phyloP scores from a whole-genome alignment of 2,329 filamentous ascomycete genomes.

The Arthroderma uncinatum region DNA sequence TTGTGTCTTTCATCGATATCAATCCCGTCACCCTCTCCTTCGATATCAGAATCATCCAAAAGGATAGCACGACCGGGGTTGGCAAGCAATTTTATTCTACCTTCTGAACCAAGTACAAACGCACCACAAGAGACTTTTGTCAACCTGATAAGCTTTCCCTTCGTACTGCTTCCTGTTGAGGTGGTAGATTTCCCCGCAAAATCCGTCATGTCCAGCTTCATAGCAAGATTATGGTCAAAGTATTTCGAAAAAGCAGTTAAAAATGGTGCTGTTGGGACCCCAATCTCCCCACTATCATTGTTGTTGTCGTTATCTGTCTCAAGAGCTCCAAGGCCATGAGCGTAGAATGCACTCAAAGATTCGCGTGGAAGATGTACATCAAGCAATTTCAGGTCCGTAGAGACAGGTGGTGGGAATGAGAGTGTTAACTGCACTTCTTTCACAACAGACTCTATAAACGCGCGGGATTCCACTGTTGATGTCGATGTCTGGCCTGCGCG shows the following conservation, averaged over 20 bases:
- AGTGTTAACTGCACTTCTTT: conserved; percentile 33
- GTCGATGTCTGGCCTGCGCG: not conserved
- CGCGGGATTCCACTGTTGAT: conserved; percentile 6
- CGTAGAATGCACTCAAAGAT: conserved; percentile 19
- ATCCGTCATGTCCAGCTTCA: conserved; percentile 26
- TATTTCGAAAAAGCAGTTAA: conserved; percentile 26
- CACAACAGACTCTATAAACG: conserved; percentile 23
- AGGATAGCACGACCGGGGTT: conserved; percentile 13
- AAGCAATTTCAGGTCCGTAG: conserved; percentile 26
- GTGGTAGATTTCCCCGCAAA: not conserved
- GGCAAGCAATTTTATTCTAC: conserved; percentile 30
- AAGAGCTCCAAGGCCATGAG: conserved; percentile 10
- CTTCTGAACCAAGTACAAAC: conserved; percentile 31
- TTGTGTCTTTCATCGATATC: conserved; percentile 15
- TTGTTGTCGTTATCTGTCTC: not conserved
- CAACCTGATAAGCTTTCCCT: conserved; percentile 22
- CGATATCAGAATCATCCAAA: conserved; percentile 15
- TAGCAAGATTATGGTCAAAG: conserved; percentile 29
- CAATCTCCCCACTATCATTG: not conserved
- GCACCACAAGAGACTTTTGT: conserved; percentile 30
- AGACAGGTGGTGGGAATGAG: conserved; percentile 26
- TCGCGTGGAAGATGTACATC: conserved; percentile 27
- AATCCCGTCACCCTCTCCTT: conserved; percentile 14
- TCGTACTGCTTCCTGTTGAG: not conserved
- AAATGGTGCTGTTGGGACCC: conserved; percentile 16